Base-by-base conservation (phyloP, 306 rosid species). In the Hippophae gyantsensis region DNA sequence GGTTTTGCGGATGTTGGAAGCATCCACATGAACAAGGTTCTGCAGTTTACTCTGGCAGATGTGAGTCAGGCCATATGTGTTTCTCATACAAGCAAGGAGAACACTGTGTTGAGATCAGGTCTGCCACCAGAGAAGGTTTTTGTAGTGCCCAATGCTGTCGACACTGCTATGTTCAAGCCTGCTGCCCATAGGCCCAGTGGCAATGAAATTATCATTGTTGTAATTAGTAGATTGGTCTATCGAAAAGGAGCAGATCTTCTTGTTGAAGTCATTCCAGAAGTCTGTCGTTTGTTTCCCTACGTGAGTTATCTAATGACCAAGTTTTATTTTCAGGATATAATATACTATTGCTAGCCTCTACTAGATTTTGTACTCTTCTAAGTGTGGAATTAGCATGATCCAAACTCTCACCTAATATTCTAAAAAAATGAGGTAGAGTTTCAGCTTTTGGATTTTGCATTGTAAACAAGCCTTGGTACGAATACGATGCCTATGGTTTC, bases 21-120 rank as follows among this genome's bases (percentile, higher is more conserved):
- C 76, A 90, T 90, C 72, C 98, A 90, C 69, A 90, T 90, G 98
- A 90, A 90, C 81, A 90, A 90, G 84, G 92, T 90, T 6, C 73
- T 90, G 80, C 98, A 85, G 77, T 90, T 90, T 68, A 87, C 95
- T 64, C 68, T 90, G 63, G 96, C 98, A 41, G 87, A 90, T 78
- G 90, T 90, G 50, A 90, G 77, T 74, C 95, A 82, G 79, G 95
- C 95, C 62, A 90, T 90, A 62, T 90, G 97, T 74, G 96, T 90
- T 69, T 90, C 96, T 54, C 97, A 90, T 75, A 85, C 92, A 52
- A 90, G 95, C 90, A 87, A 85, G 82, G 95, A 90, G 72, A 90
- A 90, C 85, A 90, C 95, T 0, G 97, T 84, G 54, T 70, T 85
- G 65, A 78, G 94, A 53, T 84, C 96, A 60, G 96, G 96, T 75